A percentile compares a stretch with the other conserved stretches of the same genome.
phyloP scores from a whole-genome alignment of 2,329 filamentous ascomycete genomes.

The Cercospora janseana region DNA sequence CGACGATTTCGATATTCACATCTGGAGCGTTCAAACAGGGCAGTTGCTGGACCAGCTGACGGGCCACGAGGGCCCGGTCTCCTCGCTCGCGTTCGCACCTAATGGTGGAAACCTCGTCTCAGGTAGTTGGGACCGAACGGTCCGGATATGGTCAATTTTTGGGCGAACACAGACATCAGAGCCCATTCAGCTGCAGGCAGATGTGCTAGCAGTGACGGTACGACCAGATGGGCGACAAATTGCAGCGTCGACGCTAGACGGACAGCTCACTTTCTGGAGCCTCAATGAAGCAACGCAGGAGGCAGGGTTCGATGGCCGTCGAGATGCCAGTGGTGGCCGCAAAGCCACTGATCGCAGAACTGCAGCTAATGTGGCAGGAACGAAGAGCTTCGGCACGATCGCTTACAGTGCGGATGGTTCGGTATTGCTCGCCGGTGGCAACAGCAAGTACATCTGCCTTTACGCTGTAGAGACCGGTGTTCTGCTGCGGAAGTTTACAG shows the following conservation, averaged over 20 bases:
- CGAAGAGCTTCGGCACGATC: constrained; percentile 85
- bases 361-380: constrained; percentile 84
- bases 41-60: constrained; percentile 87
- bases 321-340: constrained; percentile 89
- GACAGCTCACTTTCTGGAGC: constrained; percentile 93
- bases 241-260: constrained; percentile 87
- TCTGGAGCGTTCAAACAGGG: constrained; percentile 97
- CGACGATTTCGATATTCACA: constrained; percentile 95
- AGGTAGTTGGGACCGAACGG: constrained; percentile 95
- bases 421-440: constrained; percentile 85
- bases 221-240: constrained; percentile 88
- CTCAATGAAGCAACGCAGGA: constrained; percentile 84
- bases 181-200: constrained; percentile 85
- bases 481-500: constrained; percentile 89
- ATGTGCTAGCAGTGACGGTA: constrained; percentile 82
- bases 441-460: constrained; percentile 97
- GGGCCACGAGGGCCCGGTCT: constrained; percentile 92
- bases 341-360: constrained; percentile 84
- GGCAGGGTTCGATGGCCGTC: constrained; percentile 79
- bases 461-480: constrained; percentile 94
- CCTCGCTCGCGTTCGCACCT: constrained; percentile 81
- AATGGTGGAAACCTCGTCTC: constrained; percentile 81
- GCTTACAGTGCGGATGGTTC: constrained; percentile 89
- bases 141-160: constrained; percentile 95
- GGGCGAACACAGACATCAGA: constrained; percentile 91